A percentile compares a stretch with the other conserved stretches of the same genome.
Evolutionary conservation across 2,329 filamentous ascomycete genomes (phyloP).

Genomic region (Pseudophaeomoniella oleicola): DNA sequence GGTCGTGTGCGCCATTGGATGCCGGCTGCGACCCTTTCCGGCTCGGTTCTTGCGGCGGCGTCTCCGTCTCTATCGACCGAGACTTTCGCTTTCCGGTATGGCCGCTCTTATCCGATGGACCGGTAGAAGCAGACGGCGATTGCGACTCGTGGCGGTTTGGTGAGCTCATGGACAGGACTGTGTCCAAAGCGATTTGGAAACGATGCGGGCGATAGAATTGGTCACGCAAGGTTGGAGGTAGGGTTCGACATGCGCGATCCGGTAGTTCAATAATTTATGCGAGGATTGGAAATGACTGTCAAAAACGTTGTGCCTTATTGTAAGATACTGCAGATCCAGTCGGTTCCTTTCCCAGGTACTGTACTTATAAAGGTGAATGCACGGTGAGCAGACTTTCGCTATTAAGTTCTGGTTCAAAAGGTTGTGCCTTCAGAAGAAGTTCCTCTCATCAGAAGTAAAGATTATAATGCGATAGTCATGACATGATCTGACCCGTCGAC

Average conservation of each 20-base stretch:
- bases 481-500: too few species aligned
- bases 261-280: neutral
- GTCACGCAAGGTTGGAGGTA: neutral
- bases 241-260: neutral
- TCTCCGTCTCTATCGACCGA: neutral
- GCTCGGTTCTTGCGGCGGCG: neutral
- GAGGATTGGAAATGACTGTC: neutral
- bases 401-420: too few species aligned
- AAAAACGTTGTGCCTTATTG: neutral
- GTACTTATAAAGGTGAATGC: too few species aligned
- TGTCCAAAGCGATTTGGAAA: neutral
- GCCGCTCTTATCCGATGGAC: neutral
- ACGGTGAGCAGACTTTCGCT: too few species aligned
- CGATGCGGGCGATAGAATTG: neutral
- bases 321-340: too few species aligned
- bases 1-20: constrained; percentile 15
- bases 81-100: neutral
- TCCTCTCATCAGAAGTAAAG: too few species aligned
- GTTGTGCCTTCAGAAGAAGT: too few species aligned
- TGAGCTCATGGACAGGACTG: neutral
- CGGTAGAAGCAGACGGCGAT: neutral
- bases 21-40: neutral
- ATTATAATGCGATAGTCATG: too few species aligned
- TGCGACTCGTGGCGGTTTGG: neutral
- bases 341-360: too few species aligned